Conservation (phyloP, 2,329 filamentous ascomycete genomes). For the Spiromastix sp. region DNA sequence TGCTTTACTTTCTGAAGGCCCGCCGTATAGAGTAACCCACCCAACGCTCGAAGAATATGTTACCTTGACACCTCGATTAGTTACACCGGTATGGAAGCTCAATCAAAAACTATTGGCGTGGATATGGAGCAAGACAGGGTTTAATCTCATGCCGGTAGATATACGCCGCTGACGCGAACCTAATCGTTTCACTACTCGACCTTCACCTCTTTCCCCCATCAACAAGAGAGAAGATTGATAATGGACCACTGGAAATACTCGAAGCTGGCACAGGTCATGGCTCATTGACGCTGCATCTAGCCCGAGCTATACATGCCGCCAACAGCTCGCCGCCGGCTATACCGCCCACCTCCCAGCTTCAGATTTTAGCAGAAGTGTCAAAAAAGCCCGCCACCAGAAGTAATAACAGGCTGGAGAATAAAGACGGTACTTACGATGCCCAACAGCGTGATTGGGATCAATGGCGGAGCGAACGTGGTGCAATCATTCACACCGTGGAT, state of each 20-base stretch:
- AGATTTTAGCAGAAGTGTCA: constrained; percentile 13
- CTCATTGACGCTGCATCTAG: constrained; percentile 63
- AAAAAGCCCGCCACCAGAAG: constrained; percentile 16
- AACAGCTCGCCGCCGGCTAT: constrained; percentile 47
- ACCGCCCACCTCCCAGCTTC: constrained; percentile 25
- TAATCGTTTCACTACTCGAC: constrained; percentile 68
- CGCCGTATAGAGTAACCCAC: constrained; percentile 47
- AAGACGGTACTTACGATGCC: constrained; percentile 10
- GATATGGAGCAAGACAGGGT: too few relatives aligned
- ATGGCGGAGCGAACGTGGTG: constrained; percentile 46
- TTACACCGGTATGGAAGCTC: constrained; percentile 55
- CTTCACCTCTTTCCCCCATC: constrained; percentile 48
- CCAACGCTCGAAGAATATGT: constrained; percentile 68
- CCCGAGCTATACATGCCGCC: constrained; percentile 63
- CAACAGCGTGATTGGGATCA: constrained; percentile 31
- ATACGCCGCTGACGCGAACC: constrained; percentile 63
- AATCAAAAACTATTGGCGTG: too few relatives aligned
- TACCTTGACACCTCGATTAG: constrained; percentile 53
- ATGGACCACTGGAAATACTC: constrained; percentile 57
- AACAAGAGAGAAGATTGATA: constrained; percentile 16
- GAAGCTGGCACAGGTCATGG: constrained; percentile 83
- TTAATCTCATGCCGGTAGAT: constrained; percentile 38
- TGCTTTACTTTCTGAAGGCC: constrained; percentile 21
- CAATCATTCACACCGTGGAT: constrained; percentile 68
- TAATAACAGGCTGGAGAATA: constrained; percentile 13